phyloP scores from a whole-genome alignment of 139 green algal genomes.

The Axilococcus clingmanii region DNA sequence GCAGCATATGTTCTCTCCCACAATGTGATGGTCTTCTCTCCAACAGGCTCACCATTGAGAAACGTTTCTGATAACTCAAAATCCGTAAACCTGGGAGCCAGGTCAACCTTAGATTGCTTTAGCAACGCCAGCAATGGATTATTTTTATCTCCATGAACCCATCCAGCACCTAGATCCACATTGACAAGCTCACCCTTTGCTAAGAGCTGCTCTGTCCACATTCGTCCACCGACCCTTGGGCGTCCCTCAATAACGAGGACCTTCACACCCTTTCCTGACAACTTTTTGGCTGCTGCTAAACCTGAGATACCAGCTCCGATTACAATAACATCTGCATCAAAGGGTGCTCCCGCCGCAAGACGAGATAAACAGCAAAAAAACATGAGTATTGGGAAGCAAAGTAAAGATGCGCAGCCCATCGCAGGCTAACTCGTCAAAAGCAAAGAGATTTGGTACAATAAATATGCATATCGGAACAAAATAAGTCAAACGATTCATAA shows the following conservation, averaged over 20 bases:
- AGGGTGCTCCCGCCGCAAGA: too few relatives aligned
- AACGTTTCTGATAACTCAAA: conserved; percentile 4
- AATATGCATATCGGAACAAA: too few relatives aligned
- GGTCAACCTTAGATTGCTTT: background rate
- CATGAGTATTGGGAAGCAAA: too few relatives aligned
- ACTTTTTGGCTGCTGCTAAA: background rate
- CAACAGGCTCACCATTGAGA: background rate
- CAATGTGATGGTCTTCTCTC: background rate
- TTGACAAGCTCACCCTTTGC: background rate
- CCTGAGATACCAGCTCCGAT: background rate
- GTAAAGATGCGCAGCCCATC: too few relatives aligned
- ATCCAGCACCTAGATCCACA: conserved; percentile 6
- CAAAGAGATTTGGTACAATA: too few relatives aligned
- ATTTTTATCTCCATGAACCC: conserved; percentile 2
- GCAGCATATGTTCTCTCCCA: background rate
- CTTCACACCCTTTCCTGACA: background rate
- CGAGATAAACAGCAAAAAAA: too few relatives aligned
- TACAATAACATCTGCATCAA: background rate
- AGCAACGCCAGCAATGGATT: conserved; percentile 1
- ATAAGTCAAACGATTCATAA: too few relatives aligned
- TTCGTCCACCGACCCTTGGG: background rate
- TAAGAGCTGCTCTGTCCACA: background rate
- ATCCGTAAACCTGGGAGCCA: background rate
- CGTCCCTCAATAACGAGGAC: background rate
- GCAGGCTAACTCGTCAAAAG: too few relatives aligned